Evolutionary conservation across 345 rosid genomes (phyloP), one percentile per base, ranked within the genome.

Genomic region (Eucalyptus tenuipes): DNA sequence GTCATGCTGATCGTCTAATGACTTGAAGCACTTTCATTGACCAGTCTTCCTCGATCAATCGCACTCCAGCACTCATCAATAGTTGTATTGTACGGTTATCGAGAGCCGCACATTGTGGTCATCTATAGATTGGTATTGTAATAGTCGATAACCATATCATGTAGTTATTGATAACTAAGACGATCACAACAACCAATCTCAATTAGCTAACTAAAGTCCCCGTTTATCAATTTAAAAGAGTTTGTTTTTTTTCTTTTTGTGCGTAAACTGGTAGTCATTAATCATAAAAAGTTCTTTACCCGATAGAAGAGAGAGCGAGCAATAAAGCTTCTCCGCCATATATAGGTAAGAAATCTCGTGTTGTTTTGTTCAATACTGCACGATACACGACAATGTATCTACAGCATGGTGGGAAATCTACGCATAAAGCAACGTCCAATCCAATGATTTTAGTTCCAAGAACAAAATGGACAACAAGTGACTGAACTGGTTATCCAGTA

Each of bases 21-120:
- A 17, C 71, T 61, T 61, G 33, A 61, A 61, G 37, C 71, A 61
- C 16, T 61, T 61, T 52, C 24, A 52, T 52, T 3, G 25, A 53
- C 25, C 4, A 20, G 4, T 53, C 57, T 53, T 59, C 31, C 66
- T 59, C 8, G 0, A 59, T 27, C 1, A 0, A 59, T 27, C 31
- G 0, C 11, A 1, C n/a, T 27, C 15, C 0, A 29, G 3, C 5
- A 2, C 18, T 61, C 17, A 61, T 29, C 17, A 29, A 61, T 61
- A 61, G 37, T 29, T 29, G 18, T 64, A 29, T 64, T 64, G 33
- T 64, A 64, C n/a, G 71, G 33, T 64, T 64, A 31, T 64, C 18
- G 2, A 29, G 17, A 29, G 14, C 71, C 18, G 0, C 37, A 29
- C 17, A 29, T 64, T 64, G 16, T 29, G 71, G 37, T 64, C 71